phyloP scores from a whole-genome alignment of 208 protist species.

The Lotmaria passim region DNA sequence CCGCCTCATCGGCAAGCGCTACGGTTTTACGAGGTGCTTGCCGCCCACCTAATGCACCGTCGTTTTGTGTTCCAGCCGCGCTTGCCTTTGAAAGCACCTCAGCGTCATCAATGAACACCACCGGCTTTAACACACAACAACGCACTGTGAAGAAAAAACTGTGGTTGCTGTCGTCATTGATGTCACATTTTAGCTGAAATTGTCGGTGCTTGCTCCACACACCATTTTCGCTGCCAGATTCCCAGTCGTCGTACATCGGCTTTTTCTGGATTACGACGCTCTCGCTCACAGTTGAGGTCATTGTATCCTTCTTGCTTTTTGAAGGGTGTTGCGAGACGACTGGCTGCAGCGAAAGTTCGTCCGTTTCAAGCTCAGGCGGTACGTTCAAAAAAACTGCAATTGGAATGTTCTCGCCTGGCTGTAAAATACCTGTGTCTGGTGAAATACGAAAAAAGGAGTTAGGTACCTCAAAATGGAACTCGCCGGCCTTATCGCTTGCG shows the following conservation, averaged over 20 bases:
- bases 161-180: constrained; percentile 20
- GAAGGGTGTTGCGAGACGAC: background rate
- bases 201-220: constrained; percentile 34
- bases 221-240: constrained; percentile 5
- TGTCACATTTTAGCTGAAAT: constrained; percentile 29
- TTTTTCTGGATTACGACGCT: background rate
- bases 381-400: constrained; percentile 35
- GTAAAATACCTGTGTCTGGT: constrained; percentile 35
- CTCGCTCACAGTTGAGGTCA: background rate
- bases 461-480: constrained; percentile 27
- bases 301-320: constrained; percentile 21
- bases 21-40: background rate
- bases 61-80: background rate
- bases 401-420: constrained; percentile 34
- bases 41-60: background rate
- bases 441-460: constrained; percentile 34
- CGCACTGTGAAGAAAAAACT: constrained; percentile 26
- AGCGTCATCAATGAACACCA: constrained; percentile 13
- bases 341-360: constrained; percentile 11
- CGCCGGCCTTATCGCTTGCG: constrained; percentile 18
- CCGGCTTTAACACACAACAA: constrained; percentile 27
- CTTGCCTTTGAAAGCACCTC: background rate
- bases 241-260: constrained; percentile 32
- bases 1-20: background rate
- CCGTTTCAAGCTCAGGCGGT: constrained; percentile 17